phyloP scores from a whole-genome alignment of 331 rosid species.

The Quercus phellos region DNA sequence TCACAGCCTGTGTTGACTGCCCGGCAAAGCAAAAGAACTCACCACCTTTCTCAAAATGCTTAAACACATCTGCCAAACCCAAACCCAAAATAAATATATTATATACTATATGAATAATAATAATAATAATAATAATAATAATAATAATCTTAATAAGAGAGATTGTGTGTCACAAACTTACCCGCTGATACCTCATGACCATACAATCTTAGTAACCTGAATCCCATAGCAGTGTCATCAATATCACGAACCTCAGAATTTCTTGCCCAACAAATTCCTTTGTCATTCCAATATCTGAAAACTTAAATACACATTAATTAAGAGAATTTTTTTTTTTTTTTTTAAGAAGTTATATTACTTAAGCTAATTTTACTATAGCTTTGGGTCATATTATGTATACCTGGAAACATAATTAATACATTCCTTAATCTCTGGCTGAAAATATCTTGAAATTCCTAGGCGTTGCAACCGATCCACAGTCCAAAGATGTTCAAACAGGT shows the following conservation, averaged over 20 bases:
- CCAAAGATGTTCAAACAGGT: slow-evolving; percentile 86
- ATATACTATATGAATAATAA: not conserved
- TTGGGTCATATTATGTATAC: slow-evolving; percentile 22
- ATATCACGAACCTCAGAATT: slow-evolving; percentile 63
- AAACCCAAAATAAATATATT: not conserved
- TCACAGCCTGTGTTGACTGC: slow-evolving; percentile 69
- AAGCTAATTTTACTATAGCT: no score
- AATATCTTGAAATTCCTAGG: slow-evolving; percentile 66
- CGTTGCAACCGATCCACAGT: slow-evolving; percentile 74
- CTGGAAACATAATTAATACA: slow-evolving; percentile 55
- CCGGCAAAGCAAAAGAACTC: slow-evolving; percentile 75
- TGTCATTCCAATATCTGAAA: slow-evolving; percentile 65
- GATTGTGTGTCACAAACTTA: slow-evolving; percentile 4
- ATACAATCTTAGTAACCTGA: slow-evolving; percentile 65
- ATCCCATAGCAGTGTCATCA: slow-evolving; percentile 92
- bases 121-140: not conserved
- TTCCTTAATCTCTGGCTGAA: slow-evolving; percentile 50
- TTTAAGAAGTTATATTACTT: not conserved
- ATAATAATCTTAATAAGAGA: not conserved
- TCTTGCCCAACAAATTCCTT: slow-evolving; percentile 88
- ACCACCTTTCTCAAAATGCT: slow-evolving; percentile 62
- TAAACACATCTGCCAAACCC: slow-evolving; percentile 57
- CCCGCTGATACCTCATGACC: slow-evolving; percentile 67
- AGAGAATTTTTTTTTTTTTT: not conserved
- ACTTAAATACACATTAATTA: not conserved